Percentiles rank a stretch among this genome's conserved stretches.
Conservation (phyloP, 2,329 filamentous ascomycete species). For the Beauveria brongniartii region DNA sequence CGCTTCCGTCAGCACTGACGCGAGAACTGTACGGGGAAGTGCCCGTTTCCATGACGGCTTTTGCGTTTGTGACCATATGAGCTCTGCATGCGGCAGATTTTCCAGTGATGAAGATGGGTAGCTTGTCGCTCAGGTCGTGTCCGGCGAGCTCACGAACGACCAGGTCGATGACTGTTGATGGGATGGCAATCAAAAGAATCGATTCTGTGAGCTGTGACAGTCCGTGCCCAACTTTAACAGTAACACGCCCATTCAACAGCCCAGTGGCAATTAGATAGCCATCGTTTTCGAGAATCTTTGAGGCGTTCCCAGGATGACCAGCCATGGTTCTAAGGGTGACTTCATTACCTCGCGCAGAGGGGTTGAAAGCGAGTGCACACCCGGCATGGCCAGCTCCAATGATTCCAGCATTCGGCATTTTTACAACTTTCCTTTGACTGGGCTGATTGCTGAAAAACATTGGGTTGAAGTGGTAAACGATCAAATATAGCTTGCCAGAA, state of each 20-base stretch:
- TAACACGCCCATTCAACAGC: neutral
- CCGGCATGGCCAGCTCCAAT: conserved; percentile 14
- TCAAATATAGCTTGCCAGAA: neutral
- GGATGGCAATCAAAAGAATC: neutral
- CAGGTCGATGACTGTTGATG: neutral
- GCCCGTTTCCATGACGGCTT: conserved; percentile 6
- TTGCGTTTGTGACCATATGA: neutral
- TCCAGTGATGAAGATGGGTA: conserved; percentile 1
- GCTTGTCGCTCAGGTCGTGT: neutral
- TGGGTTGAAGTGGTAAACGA: neutral
- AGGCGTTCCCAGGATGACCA: conserved; percentile 3
- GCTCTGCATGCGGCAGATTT: neutral
- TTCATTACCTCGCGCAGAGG: conserved; percentile 3
- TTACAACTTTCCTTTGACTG: neutral
- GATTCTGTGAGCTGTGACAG: neutral
- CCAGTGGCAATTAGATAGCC: neutral
- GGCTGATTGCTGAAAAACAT: too few relatives aligned
- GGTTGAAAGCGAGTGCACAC: conserved; percentile 12
- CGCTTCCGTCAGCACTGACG: conserved; percentile 6
- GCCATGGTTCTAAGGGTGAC: conserved; percentile 4
- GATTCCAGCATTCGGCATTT: neutral
- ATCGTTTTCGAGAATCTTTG: neutral
- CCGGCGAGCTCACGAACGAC: neutral
- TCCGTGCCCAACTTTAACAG: neutral
- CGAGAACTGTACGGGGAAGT: conserved; percentile 13